A percentile compares a stretch with the other conserved stretches of the same genome.
phyloP scores from a whole-genome alignment of 805 yeast species.

The Lachancea dasiensis region DNA sequence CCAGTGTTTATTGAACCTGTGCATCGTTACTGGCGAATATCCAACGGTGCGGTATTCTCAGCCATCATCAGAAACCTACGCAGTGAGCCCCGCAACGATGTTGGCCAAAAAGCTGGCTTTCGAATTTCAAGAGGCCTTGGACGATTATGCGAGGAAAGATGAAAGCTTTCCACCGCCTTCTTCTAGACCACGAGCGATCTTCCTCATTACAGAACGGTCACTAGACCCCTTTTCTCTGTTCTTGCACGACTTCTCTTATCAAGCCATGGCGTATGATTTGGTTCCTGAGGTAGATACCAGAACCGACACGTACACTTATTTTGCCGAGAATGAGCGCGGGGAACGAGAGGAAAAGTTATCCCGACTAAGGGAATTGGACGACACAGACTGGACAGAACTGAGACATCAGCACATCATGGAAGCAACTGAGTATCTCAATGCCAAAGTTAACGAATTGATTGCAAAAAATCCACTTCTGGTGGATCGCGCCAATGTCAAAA shows the following conservation, averaged over 20 bases:
- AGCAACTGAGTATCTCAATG: constrained; percentile 55
- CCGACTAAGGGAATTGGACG: constrained; percentile 47
- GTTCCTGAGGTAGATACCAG: constrained; percentile 39
- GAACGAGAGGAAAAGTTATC: constrained; percentile 40
- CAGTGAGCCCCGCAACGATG: constrained; percentile 47
- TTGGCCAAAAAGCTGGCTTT: constrained; percentile 67
- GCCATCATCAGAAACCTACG: constrained; percentile 44
- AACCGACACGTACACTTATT: constrained; percentile 45
- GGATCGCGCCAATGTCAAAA: constrained; percentile 57
- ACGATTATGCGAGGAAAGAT: constrained; percentile 65
- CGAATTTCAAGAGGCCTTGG: constrained; percentile 63
- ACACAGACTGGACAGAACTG: constrained; percentile 64
- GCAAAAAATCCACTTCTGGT: constrained; percentile 71
- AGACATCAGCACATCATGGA: constrained; percentile 73
- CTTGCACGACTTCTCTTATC: constrained; percentile 84
- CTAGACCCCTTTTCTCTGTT: constrained; percentile 79
- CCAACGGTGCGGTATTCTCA: constrained; percentile 73
- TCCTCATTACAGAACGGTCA: constrained; percentile 77
- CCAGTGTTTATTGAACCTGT: constrained; percentile 58
- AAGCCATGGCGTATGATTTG: constrained; percentile 85
- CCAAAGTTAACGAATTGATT: constrained; percentile 57
- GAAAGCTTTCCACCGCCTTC: constrained; percentile 56
- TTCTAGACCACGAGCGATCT: constrained; percentile 61
- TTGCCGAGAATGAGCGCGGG: constrained; percentile 50
- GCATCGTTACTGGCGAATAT: constrained; percentile 78